Evolutionary conservation across 306 rosid species (phyloP).

Genomic region (Begonia loranthoides): DNA sequence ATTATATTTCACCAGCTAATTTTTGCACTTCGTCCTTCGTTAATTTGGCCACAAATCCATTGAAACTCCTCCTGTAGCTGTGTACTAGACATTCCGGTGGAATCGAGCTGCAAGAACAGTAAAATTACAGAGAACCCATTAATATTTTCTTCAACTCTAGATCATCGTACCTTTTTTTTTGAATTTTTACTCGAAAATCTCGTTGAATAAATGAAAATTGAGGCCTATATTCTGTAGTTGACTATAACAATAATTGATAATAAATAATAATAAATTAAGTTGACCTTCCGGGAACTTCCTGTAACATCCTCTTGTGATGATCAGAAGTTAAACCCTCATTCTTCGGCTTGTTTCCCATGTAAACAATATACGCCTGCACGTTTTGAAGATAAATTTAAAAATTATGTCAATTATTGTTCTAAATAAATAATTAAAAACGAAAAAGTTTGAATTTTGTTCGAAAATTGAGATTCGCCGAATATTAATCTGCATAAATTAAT

Average conservation of each 20-base stretch:
- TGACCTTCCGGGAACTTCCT: constrained; percentile 26
- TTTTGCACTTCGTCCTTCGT: constrained; percentile 23
- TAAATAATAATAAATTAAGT: neutral
- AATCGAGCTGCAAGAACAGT: constrained; percentile 5
- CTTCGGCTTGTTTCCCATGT: constrained; percentile 15
- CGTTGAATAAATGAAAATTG: neutral
- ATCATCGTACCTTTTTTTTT: neutral
- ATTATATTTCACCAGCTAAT: constrained; percentile 15
- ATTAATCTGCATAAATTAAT: too few relatives aligned
- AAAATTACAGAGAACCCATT: neutral
- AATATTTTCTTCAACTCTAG: neutral
- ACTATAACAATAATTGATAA: neutral
- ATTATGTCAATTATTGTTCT: neutral
- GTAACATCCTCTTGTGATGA: constrained; percentile 16
- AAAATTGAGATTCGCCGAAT: neutral
- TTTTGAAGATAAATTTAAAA: neutral
- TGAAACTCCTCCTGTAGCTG: constrained; percentile 25
- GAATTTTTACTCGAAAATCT: neutral
- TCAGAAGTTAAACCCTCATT: constrained; percentile 12
- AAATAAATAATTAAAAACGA: neutral
- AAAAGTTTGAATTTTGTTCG: neutral
- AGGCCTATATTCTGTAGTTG: neutral
- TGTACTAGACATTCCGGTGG: constrained; percentile 13
- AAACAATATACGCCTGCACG: constrained; percentile 33
- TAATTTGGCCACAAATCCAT: constrained; percentile 27